Evolutionary conservation across 176 grass and related monocot species (phyloP).

Genomic region (Phyllostachys edulis): DNA sequence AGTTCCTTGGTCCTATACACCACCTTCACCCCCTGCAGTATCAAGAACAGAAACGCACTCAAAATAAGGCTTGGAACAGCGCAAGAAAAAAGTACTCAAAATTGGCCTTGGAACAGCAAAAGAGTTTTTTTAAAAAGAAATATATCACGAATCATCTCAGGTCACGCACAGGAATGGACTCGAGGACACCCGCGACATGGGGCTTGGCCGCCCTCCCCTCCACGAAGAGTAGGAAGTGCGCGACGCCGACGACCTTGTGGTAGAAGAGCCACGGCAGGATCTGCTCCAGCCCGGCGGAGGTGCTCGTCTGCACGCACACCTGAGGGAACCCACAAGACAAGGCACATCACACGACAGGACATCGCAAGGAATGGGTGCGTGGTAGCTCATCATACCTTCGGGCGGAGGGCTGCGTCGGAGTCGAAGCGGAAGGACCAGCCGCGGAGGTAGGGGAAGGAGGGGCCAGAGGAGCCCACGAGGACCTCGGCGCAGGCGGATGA

Average conservation of each 20-base stretch:
- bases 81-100: background rate
- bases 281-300: conserved; percentile 87
- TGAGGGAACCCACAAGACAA: too few species aligned
- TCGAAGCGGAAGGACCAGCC: conserved; percentile 75
- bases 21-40: conserved; percentile 71
- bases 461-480: conserved; percentile 21
- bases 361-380: too few species aligned
- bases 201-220: conserved; percentile 90
- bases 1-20: conserved; percentile 32
- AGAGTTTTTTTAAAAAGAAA: background rate
- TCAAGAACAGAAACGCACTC: background rate
- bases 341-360: too few species aligned
- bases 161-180: conserved; percentile 69
- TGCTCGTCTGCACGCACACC: conserved; percentile 43
- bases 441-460: conserved; percentile 71
- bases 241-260: conserved; percentile 84
- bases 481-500: conserved; percentile 23
- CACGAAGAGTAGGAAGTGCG: conserved; percentile 87
- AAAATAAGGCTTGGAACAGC: background rate
- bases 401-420: too few species aligned
- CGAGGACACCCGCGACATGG: conserved; percentile 65
- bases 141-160: conserved; percentile 11
- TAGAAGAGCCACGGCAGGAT: conserved; percentile 94
- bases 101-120: background rate
- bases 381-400: too few species aligned